Conservation (phyloP, 2,329 filamentous ascomycete genomes). For the Cladobotryum mycophilum region DNA sequence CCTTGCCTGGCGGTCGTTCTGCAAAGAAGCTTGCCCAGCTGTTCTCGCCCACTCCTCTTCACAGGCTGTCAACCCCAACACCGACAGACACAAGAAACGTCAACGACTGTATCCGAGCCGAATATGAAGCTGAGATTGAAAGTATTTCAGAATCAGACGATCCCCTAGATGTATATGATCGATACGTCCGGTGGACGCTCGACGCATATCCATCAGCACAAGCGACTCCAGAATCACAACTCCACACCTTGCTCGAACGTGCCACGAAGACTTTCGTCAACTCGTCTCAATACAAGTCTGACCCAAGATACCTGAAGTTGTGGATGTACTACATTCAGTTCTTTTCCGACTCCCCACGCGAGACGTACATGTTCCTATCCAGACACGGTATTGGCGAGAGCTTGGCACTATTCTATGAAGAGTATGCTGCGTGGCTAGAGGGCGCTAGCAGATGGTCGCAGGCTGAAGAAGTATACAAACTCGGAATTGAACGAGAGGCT, state of each 20-base stretch:
- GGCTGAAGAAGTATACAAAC: constrained; percentile 86
- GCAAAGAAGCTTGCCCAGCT: constrained; percentile 81
- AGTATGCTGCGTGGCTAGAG: constrained; percentile 92
- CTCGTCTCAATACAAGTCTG: constrained; percentile 87
- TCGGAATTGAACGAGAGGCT: constrained; percentile 85
- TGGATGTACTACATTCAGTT: constrained; percentile 93
- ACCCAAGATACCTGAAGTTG: constrained; percentile 84
- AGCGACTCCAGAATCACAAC: constrained; percentile 83
- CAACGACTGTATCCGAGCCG: constrained; percentile 71
- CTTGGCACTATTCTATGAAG: constrained; percentile 91
- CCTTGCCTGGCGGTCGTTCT: constrained; percentile 78
- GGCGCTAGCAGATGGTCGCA: constrained; percentile 76
- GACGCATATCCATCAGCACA: constrained; percentile 93
- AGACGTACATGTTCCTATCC: constrained; percentile 86
- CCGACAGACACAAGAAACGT: constrained; percentile 68
- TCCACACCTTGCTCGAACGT: constrained; percentile 82
- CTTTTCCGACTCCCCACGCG: constrained; percentile 87
- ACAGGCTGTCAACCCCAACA: constrained; percentile 55
- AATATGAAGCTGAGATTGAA: constrained; percentile 79
- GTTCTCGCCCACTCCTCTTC: constrained; percentile 61
- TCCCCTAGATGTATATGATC: constrained; percentile 89
- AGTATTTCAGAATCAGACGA: constrained; percentile 83
- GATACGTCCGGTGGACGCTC: constrained; percentile 95
- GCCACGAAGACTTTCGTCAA: constrained; percentile 85
- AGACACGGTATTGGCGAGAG: constrained; percentile 81